These are phyloP conservation scores for Pichia kluyveri DNA, from an alignment of 805 yeast species.

Conservation along the genomic window DNA sequence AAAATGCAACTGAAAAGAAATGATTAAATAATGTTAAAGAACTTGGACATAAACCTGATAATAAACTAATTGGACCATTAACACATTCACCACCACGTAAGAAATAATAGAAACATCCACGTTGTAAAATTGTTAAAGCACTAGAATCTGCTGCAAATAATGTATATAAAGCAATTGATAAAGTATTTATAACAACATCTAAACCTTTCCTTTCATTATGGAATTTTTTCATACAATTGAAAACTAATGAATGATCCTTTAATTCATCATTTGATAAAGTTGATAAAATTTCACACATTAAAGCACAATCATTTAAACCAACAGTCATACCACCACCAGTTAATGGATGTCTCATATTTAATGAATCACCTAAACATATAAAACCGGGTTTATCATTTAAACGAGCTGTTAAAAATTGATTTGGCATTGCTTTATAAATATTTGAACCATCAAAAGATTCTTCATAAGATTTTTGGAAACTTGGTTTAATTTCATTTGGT, in stretches of 20 bases:
- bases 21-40: conserved; percentile 74
- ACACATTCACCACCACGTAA: conserved; percentile 75
- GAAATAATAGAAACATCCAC: conserved; percentile 86
- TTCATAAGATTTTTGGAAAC: conserved; percentile 57
- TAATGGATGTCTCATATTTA: conserved; percentile 96
- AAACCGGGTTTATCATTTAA: conserved; percentile 66
- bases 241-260: conserved; percentile 46
- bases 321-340: conserved; percentile 99
- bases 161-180: conserved; percentile 83
- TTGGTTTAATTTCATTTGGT: conserved; percentile 57
- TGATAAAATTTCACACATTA: conserved; percentile 55
- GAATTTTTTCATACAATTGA: conserved; percentile 53
- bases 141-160: conserved; percentile 79
- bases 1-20: conserved; percentile 85
- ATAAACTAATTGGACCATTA: conserved; percentile 68
- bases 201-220: conserved; percentile 69
- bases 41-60: conserved; percentile 71
- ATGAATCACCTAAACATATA: conserved; percentile 81
- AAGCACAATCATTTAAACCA: conserved; percentile 76
- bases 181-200: conserved; percentile 79
- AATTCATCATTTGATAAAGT: conserved; percentile 47
- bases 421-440: conserved; percentile 82
- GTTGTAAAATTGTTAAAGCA: conserved; percentile 61
- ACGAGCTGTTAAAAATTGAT: conserved; percentile 78
- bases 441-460: conserved; percentile 25